These are phyloP conservation scores for Hypericum androsaemum DNA, from an alignment of 345 rosid genomes.

Conservation along the genomic window DNA sequence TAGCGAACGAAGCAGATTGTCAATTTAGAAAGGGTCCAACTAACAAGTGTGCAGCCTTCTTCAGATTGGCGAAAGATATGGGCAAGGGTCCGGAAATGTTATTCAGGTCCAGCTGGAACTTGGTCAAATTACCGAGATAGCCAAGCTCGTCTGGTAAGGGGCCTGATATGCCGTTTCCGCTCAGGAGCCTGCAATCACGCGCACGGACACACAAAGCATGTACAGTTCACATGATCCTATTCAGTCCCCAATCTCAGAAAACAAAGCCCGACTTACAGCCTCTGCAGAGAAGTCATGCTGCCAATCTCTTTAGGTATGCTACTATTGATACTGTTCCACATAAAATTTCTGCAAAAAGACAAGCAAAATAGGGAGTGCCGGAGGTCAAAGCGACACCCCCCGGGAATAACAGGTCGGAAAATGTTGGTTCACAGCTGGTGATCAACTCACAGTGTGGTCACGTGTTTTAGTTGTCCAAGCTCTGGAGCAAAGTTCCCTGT, in stretches of 20 bases:
- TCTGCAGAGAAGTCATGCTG: constrained; percentile 23
- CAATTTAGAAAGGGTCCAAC: constrained; percentile 5
- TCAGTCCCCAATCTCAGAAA: background rate
- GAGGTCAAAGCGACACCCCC: background rate
- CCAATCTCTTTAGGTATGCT: constrained; percentile 36
- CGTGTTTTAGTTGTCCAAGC: constrained; percentile 24
- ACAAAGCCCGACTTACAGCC: constrained; percentile 22
- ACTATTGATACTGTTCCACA: constrained; percentile 40
- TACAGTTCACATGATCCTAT: background rate
- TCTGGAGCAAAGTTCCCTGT: constrained; percentile 28
- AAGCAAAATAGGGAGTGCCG: background rate
- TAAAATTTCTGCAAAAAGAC: constrained; percentile 27
- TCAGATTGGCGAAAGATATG: constrained; percentile 26
- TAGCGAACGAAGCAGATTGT: background rate
- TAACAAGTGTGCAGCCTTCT: constrained; percentile 28
- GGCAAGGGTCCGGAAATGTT: constrained; percentile 31
- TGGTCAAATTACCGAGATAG: constrained; percentile 26
- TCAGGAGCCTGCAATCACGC: constrained; percentile 28
- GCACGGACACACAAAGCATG: background rate
- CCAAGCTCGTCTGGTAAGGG: constrained; percentile 37
- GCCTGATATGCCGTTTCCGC: constrained; percentile 41
- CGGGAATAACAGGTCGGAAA: background rate
- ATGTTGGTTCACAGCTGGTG: too few relatives aligned
- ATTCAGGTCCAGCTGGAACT: constrained; percentile 34
- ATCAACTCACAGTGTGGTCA: constrained; percentile 22